These are phyloP conservation scores for Aspergillus coremiiformis DNA, from an alignment of 495 filamentous ascomycete species.

Conservation along the genomic window DNA sequence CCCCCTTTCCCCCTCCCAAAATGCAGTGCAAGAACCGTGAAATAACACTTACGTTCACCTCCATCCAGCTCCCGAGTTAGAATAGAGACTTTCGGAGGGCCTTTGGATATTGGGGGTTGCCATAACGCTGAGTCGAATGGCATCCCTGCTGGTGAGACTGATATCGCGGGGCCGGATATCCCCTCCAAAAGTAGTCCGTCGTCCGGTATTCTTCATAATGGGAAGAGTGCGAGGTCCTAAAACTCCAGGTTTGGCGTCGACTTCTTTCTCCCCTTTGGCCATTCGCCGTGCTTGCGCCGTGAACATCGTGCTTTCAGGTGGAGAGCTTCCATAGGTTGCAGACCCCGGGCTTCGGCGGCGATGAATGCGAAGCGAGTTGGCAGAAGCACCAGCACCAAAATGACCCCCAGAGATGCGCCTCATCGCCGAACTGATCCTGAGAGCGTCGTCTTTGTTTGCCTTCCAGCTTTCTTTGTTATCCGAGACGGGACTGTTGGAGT, in stretches of 20 bases:
- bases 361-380: conserved; percentile 39
- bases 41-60: conserved; percentile 14
- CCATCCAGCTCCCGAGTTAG: conserved; percentile 9
- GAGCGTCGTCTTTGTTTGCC: conserved; percentile 49
- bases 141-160: conserved; percentile 38
- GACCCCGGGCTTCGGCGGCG: conserved; percentile 59
- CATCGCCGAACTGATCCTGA: conserved; percentile 56
- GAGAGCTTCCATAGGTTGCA: conserved; percentile 45
- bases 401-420: conserved; percentile 45
- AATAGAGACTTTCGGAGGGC: conserved; percentile 6
- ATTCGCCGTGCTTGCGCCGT: conserved; percentile 64
- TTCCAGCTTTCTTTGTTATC: conserved; percentile 41
- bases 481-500: conserved; percentile 30
- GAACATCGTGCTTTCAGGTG: conserved; percentile 55
- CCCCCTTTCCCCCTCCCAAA: conserved; percentile 1
- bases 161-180: conserved; percentile 41
- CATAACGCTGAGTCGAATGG: conserved; percentile 38
- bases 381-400: conserved; percentile 21
- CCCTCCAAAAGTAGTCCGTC: conserved; percentile 46
- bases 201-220: conserved; percentile 51
- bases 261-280: conserved; percentile 58
- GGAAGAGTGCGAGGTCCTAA: conserved; percentile 59
- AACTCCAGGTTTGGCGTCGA: conserved; percentile 47
- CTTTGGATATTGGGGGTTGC: conserved; percentile 21
- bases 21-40: conserved; percentile 8